Percentiles rank a stretch among this genome's conserved stretches.
phyloP scores from a whole-genome alignment of 257 asterid genomes.

The Nicotiana paniculata region DNA sequence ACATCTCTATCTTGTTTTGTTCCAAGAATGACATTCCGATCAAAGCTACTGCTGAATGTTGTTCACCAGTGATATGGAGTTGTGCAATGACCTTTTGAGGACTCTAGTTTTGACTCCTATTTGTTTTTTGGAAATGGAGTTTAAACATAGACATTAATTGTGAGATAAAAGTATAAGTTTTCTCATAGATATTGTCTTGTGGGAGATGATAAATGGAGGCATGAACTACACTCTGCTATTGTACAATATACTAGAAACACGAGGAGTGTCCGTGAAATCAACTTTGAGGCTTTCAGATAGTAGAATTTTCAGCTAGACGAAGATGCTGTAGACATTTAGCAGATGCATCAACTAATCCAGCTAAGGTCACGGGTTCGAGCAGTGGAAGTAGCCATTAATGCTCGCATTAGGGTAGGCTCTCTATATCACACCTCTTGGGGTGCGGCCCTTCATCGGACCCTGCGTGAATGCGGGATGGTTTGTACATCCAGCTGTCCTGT shows the following conservation, averaged over 20 bases:
- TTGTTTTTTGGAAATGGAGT: not conserved
- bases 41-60: not conserved
- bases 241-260: not conserved
- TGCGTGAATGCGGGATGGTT: too few relatives aligned
- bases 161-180: not conserved
- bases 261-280: not conserved
- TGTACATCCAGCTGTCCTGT: too few relatives aligned
- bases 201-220: not conserved
- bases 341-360: not conserved
- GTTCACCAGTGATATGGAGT: not conserved
- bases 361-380: too few relatives aligned
- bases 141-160: not conserved
- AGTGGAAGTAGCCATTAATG: too few relatives aligned
- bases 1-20: not conserved
- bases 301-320: not conserved
- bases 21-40: not conserved
- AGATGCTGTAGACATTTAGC: not conserved
- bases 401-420: too few relatives aligned
- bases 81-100: not conserved
- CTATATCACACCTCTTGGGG: too few relatives aligned
- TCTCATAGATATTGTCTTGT: not conserved
- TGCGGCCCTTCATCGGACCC: too few relatives aligned
- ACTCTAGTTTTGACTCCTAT: not conserved
- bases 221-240: too few relatives aligned
- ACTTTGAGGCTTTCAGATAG: not conserved